Base-by-base conservation (phyloP, 1,284 basidiomycete genomes). In the Bjerkandera adusta region DNA sequence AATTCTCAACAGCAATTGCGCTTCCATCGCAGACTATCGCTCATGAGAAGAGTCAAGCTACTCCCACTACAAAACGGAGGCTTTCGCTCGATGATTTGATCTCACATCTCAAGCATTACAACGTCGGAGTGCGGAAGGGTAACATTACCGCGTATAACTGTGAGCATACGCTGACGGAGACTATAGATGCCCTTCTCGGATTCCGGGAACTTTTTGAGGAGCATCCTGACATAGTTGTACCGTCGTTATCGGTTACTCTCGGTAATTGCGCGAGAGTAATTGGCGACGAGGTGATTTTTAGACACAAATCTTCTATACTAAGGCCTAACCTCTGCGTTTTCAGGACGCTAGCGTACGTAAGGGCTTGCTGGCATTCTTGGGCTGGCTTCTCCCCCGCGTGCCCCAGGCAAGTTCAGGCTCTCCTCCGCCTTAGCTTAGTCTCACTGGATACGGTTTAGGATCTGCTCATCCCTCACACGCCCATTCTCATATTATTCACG, bases 1-100 rank as follows among this genome's bases (percentile, higher is more conserved):
- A 13, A 22, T 22, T 32, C 26, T 44, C 46, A 33, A n/a, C 57
- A 96, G 93, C 90, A 12, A 95, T 97, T 62, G 85, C 84, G 21
- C 73, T 97, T n/a, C 94, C 94, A 0, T 79, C 79, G 1, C 94
- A 97, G 68, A 87, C 82, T 38, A 90, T 91, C 49, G 63, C 72
- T 3, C 60, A 70, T 15, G 72, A 77, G 40, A 84, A 77, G 59
- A 74, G 80, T 46, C 60, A 63, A 4, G 66, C 67, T 27, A 65
- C 68, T 11, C 91, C 91, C 1, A 85, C 79, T 0, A 97, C 93
- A 0, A 85, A 74, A 55, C 72, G 89, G 43, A 88, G 84, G 51
- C 77, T 91, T 22, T 85, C 85, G 0, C 77, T 97, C 21, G 75
- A 82, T 30, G 90, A 97, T 58, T 74, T 99, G 13, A 68, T 93